Conservation (phyloP, 1,284 basidiomycete species). For the Pulchroboletus neoregius region DNA sequence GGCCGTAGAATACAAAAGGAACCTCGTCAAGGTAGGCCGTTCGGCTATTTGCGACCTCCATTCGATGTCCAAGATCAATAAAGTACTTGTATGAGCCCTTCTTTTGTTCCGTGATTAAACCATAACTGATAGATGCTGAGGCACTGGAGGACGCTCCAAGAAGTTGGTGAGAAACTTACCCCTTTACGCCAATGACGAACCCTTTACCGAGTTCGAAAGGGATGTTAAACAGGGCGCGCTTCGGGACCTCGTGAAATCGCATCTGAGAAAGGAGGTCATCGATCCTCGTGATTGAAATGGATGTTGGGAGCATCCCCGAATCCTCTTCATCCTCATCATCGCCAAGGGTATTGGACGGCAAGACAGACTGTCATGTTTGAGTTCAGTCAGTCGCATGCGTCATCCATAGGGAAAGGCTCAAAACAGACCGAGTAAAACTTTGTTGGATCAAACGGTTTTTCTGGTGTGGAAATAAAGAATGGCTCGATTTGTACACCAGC, state of each 20-base stretch:
- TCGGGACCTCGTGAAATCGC: slow-evolving; percentile 82
- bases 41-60: slow-evolving; percentile 68
- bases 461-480: slow-evolving; percentile 81
- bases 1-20: background rate
- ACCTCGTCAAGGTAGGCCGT: slow-evolving; percentile 81
- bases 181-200: slow-evolving; percentile 87
- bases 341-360: slow-evolving; percentile 53
- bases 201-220: slow-evolving; percentile 79
- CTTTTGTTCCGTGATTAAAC: slow-evolving; percentile 80
- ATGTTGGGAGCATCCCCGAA: slow-evolving; percentile 52
- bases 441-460: slow-evolving; percentile 68
- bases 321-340: slow-evolving; percentile 45
- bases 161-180: slow-evolving; percentile 46
- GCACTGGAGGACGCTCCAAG: slow-evolving; percentile 1
- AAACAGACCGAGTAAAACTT: slow-evolving; percentile 81
- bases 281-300: slow-evolving; percentile 66
- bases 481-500: slow-evolving; percentile 84
- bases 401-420: background rate
- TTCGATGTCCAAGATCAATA: slow-evolving; percentile 69
- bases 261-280: slow-evolving; percentile 82
- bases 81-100: slow-evolving; percentile 81
- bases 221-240: slow-evolving; percentile 82
- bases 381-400: slow-evolving; percentile 7
- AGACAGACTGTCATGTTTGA: slow-evolving; percentile 46
- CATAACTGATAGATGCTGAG: slow-evolving; percentile 55